phyloP scores from a whole-genome alignment of 2,329 filamentous ascomycete genomes.

The Cercospora canescens region DNA sequence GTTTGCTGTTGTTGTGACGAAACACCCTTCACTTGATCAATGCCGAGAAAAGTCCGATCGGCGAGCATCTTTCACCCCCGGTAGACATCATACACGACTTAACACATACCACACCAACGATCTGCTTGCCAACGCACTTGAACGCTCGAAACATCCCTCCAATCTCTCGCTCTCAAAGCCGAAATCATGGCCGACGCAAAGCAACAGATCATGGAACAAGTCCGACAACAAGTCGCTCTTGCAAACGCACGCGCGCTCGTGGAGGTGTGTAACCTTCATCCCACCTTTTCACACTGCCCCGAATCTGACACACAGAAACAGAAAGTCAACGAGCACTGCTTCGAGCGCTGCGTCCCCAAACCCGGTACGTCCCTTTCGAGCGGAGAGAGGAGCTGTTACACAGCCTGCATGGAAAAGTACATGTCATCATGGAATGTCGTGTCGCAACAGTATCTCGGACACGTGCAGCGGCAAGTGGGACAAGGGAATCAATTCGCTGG shows the following conservation, averaged over 20 bases:
- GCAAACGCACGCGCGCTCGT: constrained; percentile 53
- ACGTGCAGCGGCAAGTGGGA: constrained; percentile 46
- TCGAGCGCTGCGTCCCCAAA: constrained; percentile 56
- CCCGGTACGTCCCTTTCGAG: constrained; percentile 52
- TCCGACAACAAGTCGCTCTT: constrained; percentile 55
- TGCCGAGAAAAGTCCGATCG: not conserved
- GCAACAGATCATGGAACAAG: constrained; percentile 51
- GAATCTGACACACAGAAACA: constrained; percentile 44
- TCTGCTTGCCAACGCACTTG: not conserved
- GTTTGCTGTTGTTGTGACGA: not conserved
- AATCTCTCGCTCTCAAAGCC: not conserved
- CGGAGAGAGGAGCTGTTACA: constrained; percentile 52
- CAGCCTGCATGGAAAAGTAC: constrained; percentile 57
- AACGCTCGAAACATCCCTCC: not conserved
- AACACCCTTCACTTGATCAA: constrained; percentile 3
- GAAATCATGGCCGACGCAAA: constrained; percentile 44
- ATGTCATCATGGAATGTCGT: constrained; percentile 56
- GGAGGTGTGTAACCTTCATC: constrained; percentile 39
- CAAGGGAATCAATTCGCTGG: constrained; percentile 4
- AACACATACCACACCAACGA: not conserved
- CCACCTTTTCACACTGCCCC: not conserved
- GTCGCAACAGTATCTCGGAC: constrained; percentile 49
- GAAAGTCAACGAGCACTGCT: constrained; percentile 60
- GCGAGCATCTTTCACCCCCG: not conserved
- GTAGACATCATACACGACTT: not conserved